A percentile compares a stretch with the other conserved stretches of the same genome.
Evolutionary conservation across 2,329 filamentous ascomycete species (phyloP).

Genomic region (Akanthomyces uredinophilus): DNA sequence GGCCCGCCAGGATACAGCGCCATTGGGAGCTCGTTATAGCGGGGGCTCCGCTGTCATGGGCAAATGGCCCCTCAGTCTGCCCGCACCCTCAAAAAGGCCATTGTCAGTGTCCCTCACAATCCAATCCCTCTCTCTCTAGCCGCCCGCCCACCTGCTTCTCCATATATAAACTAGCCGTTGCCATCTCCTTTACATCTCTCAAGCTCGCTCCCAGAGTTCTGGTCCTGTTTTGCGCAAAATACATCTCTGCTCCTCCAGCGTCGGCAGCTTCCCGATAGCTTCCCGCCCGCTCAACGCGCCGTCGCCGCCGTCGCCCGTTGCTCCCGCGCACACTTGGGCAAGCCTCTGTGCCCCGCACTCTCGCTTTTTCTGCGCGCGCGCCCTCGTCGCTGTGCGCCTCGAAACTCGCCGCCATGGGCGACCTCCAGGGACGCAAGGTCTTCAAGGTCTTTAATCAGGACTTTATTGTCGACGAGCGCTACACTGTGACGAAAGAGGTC

Average conservation of each 20-base stretch:
- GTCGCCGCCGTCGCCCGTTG: neutral
- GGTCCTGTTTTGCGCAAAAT: neutral
- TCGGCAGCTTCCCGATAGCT: neutral
- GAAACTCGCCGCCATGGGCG: constrained; percentile 27
- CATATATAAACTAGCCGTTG: constrained; percentile 1
- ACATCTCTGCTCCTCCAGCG: neutral
- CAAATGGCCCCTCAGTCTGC: constrained; percentile 15
- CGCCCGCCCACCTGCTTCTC: constrained; percentile 8
- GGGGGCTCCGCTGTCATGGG: neutral
- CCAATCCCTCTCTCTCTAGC: too few species aligned
- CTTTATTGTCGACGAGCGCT: constrained; percentile 96
- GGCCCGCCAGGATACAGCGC: neutral
- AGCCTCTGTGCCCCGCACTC: constrained; percentile 7
- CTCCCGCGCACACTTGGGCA: neutral
- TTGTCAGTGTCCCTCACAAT: neutral
- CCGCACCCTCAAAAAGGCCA: constrained; percentile 9
- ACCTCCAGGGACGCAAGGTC: constrained; percentile 65
- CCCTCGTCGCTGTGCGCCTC: constrained; percentile 7
- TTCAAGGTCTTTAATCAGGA: constrained; percentile 99
- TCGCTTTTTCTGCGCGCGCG: constrained; percentile 12
- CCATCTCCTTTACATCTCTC: constrained; percentile 10
- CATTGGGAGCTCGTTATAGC: neutral
- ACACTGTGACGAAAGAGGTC: constrained; percentile 97
- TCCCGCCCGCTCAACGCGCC: neutral
- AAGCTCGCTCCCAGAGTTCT: neutral